phyloP scores from a whole-genome alignment of 129 eudicot genomes.

The Flaveria robusta region DNA sequence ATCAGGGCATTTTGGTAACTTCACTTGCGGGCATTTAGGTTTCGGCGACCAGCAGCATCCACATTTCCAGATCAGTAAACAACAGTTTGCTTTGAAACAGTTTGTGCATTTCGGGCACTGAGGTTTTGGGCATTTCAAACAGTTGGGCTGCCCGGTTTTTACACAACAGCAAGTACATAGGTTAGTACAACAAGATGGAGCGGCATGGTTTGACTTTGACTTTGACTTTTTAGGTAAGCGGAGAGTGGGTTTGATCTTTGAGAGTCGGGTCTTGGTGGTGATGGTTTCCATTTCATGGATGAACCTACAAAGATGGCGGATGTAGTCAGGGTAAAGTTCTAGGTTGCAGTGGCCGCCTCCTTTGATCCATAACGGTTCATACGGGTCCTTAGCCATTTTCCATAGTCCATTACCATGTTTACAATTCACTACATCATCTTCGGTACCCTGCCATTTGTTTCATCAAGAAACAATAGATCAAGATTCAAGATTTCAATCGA shows the following conservation, averaged over 20 bases:
- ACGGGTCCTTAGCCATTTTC: constrained; percentile 87
- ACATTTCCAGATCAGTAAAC: constrained; percentile 34
- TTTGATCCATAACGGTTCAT: constrained; percentile 96
- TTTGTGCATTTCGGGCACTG: constrained; percentile 43
- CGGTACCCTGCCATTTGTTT: constrained; percentile 77
- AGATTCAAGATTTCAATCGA: constrained; percentile 11
- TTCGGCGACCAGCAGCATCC: constrained; percentile 32
- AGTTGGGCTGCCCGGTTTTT: constrained; percentile 43
- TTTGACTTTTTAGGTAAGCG: constrained; percentile 38
- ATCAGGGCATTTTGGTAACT: constrained; percentile 43
- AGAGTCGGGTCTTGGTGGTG: constrained; percentile 64
- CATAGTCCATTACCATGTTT: constrained; percentile 89
- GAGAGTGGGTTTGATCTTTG: constrained; percentile 59
- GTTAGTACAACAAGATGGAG: constrained; percentile 26
- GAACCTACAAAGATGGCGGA: constrained; percentile 78
- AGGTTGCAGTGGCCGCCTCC: constrained; percentile 99
- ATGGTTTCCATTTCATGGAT: constrained; percentile 89
- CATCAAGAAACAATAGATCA: constrained; percentile 10
- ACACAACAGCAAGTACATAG: constrained; percentile 45
- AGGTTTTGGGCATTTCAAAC: constrained; percentile 39
- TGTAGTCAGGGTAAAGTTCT: constrained; percentile 94
- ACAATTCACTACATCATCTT: constrained; percentile 93
- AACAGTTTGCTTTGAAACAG: constrained; percentile 36
- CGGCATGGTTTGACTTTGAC: constrained; percentile 19
- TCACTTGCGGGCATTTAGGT: constrained; percentile 42